Base-by-base conservation (phyloP, 805 yeast genomes). In the Starmerella davenportii region DNA sequence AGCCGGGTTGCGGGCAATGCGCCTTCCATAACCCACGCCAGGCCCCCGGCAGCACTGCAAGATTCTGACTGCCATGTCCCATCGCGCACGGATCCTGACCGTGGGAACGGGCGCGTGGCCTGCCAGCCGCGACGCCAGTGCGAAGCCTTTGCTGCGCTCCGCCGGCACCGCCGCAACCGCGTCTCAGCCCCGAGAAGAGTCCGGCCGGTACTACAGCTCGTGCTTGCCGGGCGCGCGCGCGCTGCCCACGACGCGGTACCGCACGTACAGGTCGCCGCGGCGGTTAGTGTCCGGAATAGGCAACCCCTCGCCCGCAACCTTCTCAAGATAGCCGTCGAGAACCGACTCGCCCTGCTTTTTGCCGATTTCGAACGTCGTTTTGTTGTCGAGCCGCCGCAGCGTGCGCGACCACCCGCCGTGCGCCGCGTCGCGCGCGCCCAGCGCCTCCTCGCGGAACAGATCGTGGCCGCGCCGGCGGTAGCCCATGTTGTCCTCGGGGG, bases 281-380 rank as follows among this genome's bases (percentile, higher is more conserved):
- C 61, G 68, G 35, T 66, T 72, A 8, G 20, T 13, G 30, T 60
- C 65, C 19, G 51, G 47, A 4, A 64, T 44, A 2, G 96, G 96
- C 95, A 90, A 82, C 19, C 98, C 98, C 50, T 69, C 75, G 5
- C 79, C 84, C 44, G 64, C 60, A 25, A 87, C 47, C 2, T 65
- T 57, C 55, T 90, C 94, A 5, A 78, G 63, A 47, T 81, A 79
- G 2, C 92, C 92, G 50, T 73, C 62, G 34, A 61, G 46, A 1
- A 79, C 73, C 8, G 65, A 51, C 24, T 60, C 60, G 16, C 85
- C 84, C 7, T 49, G 44, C 2, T 51, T 47, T 42, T 94, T 67
- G 28, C 58, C 42, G 3, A 82, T 38, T 2, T 73, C 55, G 17
- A 66, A 54, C 23, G 61, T 60, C 36, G 71, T 68, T 23, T 66